Evolutionary conservation across 352 stramenopile genomes (phyloP).

Genomic region (Ochromonadaceae sp.): DNA sequence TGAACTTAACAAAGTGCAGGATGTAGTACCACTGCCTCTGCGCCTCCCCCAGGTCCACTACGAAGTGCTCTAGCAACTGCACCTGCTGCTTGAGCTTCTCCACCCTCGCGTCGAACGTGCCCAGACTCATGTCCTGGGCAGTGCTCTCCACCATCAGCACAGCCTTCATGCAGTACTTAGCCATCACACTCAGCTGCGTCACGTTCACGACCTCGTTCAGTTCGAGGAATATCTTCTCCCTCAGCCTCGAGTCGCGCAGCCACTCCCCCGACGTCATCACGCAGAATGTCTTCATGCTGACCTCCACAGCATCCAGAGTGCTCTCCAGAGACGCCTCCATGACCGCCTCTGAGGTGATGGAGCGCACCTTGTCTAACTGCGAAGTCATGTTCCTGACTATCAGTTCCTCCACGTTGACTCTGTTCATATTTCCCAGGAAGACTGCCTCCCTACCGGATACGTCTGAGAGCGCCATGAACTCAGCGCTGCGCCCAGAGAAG

Average conservation of each 20-base stretch:
- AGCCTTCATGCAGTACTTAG: slow-evolving; percentile 3
- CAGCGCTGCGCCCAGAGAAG: neutral
- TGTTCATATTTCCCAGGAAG: neutral
- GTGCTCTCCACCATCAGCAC: neutral
- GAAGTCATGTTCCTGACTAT: neutral
- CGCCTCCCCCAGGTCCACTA: neutral
- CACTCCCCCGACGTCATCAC: neutral
- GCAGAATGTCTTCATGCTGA: neutral
- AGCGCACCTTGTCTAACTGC: neutral
- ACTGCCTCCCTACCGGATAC: neutral
- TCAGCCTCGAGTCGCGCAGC: neutral
- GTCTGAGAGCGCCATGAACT: neutral
- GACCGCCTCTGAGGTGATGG: neutral
- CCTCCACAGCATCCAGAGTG: neutral
- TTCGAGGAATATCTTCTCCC: slow-evolving; percentile 7
- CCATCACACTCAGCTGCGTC: neutral
- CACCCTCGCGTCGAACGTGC: neutral
- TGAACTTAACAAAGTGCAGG: slow-evolving; percentile 3
- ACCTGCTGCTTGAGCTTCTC: neutral
- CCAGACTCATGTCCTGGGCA: neutral
- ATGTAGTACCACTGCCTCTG: slow-evolving; percentile 1
- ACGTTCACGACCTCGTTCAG: slow-evolving; percentile 1
- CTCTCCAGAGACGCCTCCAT: neutral
- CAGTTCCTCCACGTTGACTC: neutral
- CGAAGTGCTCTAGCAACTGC: neutral